A percentile compares a stretch with the other conserved stretches of the same genome.
Evolutionary conservation across 768 basidiomycete genomes (phyloP).

Genomic region (Vararia minispora): DNA sequence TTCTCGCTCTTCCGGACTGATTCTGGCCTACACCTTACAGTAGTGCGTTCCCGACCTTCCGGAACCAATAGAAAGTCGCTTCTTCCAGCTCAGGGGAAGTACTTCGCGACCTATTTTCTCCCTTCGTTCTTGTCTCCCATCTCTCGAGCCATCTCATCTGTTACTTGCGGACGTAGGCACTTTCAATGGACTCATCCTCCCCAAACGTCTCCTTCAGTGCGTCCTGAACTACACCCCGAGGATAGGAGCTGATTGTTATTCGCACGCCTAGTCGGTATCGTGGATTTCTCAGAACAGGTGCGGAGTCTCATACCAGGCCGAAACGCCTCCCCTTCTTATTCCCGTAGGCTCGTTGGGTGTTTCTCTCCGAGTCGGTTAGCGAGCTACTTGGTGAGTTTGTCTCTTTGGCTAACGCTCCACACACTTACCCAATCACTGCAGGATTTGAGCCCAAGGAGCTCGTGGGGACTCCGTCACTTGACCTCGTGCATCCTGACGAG

Average conservation of each 20-base stretch:
- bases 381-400: constrained; percentile 44
- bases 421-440: constrained; percentile 18
- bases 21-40: no score
- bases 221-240: constrained; percentile 27
- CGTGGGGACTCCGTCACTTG: constrained; percentile 54
- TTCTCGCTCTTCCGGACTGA: no score
- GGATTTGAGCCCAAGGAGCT: constrained; percentile 69
- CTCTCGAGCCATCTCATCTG: background rate
- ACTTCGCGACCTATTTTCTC: no score
- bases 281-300: constrained; percentile 72
- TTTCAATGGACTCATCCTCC: constrained; percentile 13
- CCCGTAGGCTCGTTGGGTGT: constrained; percentile 52
- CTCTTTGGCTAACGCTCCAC: background rate
- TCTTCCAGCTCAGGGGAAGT: no score
- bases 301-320: no score
- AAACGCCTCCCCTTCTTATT: background rate
- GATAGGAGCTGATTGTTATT: no score
- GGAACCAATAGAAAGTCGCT: no score
- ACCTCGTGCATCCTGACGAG: constrained; percentile 77
- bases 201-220: constrained; percentile 71
- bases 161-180: constrained; percentile 28
- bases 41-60: no score
- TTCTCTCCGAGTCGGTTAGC: constrained; percentile 51
- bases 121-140: no score
- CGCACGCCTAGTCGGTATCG: constrained; percentile 63